Base-by-base conservation (phyloP, 768 basidiomycete genomes). In the Kwoniella bestiolae region DNA sequence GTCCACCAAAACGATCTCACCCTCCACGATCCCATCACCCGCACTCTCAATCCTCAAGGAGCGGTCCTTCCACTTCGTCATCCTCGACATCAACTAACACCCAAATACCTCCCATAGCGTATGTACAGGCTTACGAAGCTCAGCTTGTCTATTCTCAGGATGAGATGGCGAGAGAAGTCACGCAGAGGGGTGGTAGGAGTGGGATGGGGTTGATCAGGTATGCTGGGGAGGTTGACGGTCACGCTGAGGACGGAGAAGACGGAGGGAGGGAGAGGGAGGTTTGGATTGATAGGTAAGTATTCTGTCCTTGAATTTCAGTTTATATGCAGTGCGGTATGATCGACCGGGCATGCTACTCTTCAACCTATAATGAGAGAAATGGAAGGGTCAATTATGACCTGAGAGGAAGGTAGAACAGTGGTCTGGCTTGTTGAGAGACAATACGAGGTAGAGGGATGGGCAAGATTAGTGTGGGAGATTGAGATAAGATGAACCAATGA, bases 201-300 rank as follows among this genome's bases (percentile, higher is more conserved):
- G 57, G 53, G 23, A 0, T 50, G 45, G 53, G 59, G 25, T 52
- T 60, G 47, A 62, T 67, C 44, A 29, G 51, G 46, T 63, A 58
- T 60, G 50, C 26, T n/a, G 64, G 21, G 63, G 70, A 60, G 60
- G 70, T 32, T 78, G 81, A 18, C 72, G 64, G 14, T 66, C 69
- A 60, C 59, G 70, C 28, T 79, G 81, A n/a, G 73, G 83, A 77
- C 28, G 47, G 44, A 32, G 69, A 62, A 9, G 65, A 73, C 41
- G 41, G 66, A 59, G 66, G 70, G 69, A 25, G 66, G 64, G 7
- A 76, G 81, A 21, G 35, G 34, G 82, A 76, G 23, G 72, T 90
- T 3, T 93, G 89, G 90, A 86, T 91, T 60, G 91, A 94, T 83
- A 88, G 91, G 91, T 93, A 87, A 68, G 78, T 65, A 34, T 60